Evolutionary conservation across 73 alveolate genomes (phyloP), one percentile per base, ranked within the genome.

Genomic region (Stentor coeruleus): DNA sequence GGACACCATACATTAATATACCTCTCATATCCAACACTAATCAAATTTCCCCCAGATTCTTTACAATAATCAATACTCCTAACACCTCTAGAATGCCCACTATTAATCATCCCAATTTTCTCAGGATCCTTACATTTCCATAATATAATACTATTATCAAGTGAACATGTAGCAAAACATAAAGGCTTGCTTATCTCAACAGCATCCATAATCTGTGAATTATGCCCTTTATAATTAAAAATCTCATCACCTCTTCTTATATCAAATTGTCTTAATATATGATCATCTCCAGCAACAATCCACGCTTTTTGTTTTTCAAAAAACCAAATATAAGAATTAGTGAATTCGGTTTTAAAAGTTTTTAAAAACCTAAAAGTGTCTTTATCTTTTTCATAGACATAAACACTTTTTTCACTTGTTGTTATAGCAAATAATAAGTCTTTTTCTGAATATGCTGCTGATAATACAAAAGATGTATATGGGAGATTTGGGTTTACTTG

Each of bases 11-110:
- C 94, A 77, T 95, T 95, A 3, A 96, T 91, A 85, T 79, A 90
- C 66, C 87, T 93, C 85, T 96, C 99, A 84, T 91, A 96, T 40
- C 99, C 99, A 57, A 93, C 95, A 58, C 97, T 86, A 58, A 96
- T 82, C 11, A 96, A 76, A 74, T 86, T 88, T 0, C 98, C 97
- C 4, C 95, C 97, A 82, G 89, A 94, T 39, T 91, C 94, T 0
- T 94, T 92, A 88, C 94, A 88, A 79, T 96, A 96, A 35, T 91
- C 83, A 74, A 96, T 86, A 4, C 96, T 89, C 74, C 97, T 74
- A 20, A 96, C 93, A 6, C 99, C 99, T 80, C 93, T 89, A 3
- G 85, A 84, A 85, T 95, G 97, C 74, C 92, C 82, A 15, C 58
- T 89, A 40, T 81, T 84, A 85, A 92, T 83, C 4, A 89, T 92